Evolutionary conservation across 225 moss, liverwort and hornwort species (phyloP).

Genomic region (Physcomitrellopsis africana): DNA sequence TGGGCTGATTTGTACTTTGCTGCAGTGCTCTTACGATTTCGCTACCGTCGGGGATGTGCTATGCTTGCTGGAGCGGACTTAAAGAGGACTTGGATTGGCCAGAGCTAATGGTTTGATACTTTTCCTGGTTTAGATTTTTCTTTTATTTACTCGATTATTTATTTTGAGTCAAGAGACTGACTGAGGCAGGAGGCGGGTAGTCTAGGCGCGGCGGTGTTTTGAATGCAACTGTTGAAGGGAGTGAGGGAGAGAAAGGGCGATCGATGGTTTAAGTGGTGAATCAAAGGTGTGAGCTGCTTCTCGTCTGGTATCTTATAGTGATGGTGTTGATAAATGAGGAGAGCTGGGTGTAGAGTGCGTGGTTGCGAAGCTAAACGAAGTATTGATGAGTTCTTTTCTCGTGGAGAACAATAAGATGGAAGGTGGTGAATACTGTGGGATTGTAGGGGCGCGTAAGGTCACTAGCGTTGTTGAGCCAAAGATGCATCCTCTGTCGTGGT

Average conservation of each 20-base stretch:
- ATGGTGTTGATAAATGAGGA: not conserved
- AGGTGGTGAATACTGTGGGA: constrained; percentile 11
- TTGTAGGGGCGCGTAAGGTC: constrained; percentile 11
- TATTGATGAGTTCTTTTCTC: not conserved
- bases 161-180: no score
- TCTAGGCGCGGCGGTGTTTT: not conserved
- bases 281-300: not conserved
- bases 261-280: not conserved
- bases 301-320: not conserved
- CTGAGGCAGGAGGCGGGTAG: not conserved
- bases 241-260: not conserved
- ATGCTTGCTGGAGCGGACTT: no score
- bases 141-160: no score
- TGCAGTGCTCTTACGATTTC: not conserved
- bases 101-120: not conserved
- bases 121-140: not conserved
- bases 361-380: constrained; percentile 4
- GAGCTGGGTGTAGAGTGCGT: not conserved
- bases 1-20: constrained; percentile 26
- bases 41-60: not conserved
- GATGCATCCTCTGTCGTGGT: not conserved
- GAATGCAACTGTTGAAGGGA: not conserved
- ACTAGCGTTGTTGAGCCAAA: constrained; percentile 20
- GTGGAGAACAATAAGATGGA: constrained; percentile 14
- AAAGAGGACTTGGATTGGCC: not conserved